Evolutionary conservation across 441 rosid species (phyloP), one percentile per base, ranked within the genome.

Genomic region (Geranium incanum): DNA sequence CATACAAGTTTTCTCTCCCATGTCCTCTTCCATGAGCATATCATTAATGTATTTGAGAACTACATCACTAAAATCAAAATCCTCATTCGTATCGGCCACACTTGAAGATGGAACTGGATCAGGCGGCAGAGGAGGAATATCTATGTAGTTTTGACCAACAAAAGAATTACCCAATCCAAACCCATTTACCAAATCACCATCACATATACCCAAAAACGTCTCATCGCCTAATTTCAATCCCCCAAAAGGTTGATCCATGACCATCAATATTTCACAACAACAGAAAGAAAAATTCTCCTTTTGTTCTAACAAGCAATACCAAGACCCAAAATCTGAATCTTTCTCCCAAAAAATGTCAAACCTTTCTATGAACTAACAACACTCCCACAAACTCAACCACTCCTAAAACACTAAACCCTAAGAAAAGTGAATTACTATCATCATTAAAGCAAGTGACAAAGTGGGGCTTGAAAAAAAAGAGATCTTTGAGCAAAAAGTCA

Each of bases 21-120:
- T 76, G 45, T 81, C 87, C 72, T 81, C 87, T 71, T 84, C 85
- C 87, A 78, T 77, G 60, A 84, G 82, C 63, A 84, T 82, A 71
- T 77, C 68, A 16, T 1, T 72, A 5, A 84, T 82, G 69, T 82
- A 84, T 74, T 74, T 78, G 6, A 84, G 84, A 76, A 78, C 83
- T 18, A 68, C 80, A 15, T 84, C 85, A 38, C 81, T 84, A 36
- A 80, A 84, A 69, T 82, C 84, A 48, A 70, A 75, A 70, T 82
- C 85, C 68, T 81, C 85, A 12, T 37, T 72, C 0, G 55, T 73
- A 69, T 81, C 82, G 57, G 18, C 69, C 74, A 41, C 68, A 23
- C 50, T 16, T 1, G 64, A 68, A 1, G 74, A 68, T n/a, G 43
- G 39, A 7, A 70, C 19, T 70, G 68, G 66, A 73, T 67, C 74